Conservation (phyloP, 1,139 yeast genomes). For the Lodderomyces jiufengensis region DNA sequence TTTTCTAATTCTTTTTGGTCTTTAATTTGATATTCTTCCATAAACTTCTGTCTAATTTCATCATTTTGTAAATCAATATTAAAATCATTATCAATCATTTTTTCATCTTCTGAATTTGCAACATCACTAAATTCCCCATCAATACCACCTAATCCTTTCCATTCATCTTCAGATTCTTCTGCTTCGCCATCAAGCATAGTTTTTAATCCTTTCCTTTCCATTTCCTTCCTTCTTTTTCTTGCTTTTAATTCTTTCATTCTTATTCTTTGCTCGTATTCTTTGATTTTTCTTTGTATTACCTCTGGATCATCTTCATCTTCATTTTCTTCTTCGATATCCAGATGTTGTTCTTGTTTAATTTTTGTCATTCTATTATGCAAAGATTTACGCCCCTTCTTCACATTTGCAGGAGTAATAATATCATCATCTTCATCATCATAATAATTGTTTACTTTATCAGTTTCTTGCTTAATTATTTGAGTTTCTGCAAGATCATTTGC, state of each 20-base stretch:
- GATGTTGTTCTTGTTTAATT: constrained; percentile 18
- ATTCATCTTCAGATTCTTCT: constrained; percentile 94
- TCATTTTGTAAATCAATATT: constrained; percentile 57
- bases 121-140: constrained; percentile 68
- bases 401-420: constrained; percentile 25
- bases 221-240: constrained; percentile 41
- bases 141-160: constrained; percentile 84
- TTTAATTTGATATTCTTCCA: constrained; percentile 63
- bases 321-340: constrained; percentile 18
- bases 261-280: constrained; percentile 36
- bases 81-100: constrained; percentile 73
- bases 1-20: constrained; percentile 72
- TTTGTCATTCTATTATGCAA: constrained; percentile 17
- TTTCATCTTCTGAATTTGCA: constrained; percentile 75
- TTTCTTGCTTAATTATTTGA: constrained; percentile 6
- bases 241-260: constrained; percentile 36
- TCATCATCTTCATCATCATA: constrained; percentile 24
- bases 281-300: constrained; percentile 27
- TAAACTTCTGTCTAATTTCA: constrained; percentile 57
- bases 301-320: constrained; percentile 26
- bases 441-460: not conserved
- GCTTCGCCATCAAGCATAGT: constrained; percentile 81
- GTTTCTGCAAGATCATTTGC: constrained; percentile 8
- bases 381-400: constrained; percentile 23
- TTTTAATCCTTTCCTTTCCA: constrained; percentile 49